Conservation (phyloP, 345 rosid genomes). For the Gossypium turneri region DNA sequence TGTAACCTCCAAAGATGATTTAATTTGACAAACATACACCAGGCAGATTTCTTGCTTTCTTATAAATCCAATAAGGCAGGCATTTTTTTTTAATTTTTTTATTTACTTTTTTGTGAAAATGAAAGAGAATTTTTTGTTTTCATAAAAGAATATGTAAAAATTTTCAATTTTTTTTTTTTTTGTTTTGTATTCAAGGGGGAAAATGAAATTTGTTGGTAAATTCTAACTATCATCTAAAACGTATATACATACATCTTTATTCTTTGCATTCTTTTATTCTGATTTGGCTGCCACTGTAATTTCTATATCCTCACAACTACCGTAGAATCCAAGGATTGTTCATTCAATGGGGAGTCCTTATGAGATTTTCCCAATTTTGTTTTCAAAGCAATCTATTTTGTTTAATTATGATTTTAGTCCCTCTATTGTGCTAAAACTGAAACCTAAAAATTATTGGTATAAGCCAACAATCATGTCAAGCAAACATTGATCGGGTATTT, state of each 20-base stretch:
- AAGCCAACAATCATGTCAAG: not conserved
- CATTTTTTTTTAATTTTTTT: not conserved
- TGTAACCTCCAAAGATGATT: conserved; percentile 41
- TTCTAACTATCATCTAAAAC: not conserved
- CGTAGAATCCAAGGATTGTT: not conserved
- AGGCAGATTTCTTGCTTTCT: not conserved
- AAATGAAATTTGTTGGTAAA: conserved; percentile 8
- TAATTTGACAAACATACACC: not conserved
- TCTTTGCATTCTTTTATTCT: not conserved
- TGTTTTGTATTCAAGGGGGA: not conserved
- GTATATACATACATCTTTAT: not conserved
- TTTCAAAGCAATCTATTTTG: too few species aligned
- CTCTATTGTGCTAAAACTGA: not conserved
- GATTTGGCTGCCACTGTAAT: not conserved
- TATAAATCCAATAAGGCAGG: not conserved
- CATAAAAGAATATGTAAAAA: not conserved
- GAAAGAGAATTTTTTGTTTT: not conserved
- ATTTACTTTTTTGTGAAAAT: not conserved
- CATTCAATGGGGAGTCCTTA: not conserved
- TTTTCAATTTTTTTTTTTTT: not conserved
- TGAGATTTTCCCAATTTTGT: not conserved
- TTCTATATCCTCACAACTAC: not conserved
- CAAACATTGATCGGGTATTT: conserved; percentile 4
- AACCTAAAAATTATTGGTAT: not conserved
- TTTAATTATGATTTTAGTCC: too few species aligned